Base-by-base conservation (phyloP, 2,329 filamentous ascomycete genomes). In the Diaporthe vaccinii region DNA sequence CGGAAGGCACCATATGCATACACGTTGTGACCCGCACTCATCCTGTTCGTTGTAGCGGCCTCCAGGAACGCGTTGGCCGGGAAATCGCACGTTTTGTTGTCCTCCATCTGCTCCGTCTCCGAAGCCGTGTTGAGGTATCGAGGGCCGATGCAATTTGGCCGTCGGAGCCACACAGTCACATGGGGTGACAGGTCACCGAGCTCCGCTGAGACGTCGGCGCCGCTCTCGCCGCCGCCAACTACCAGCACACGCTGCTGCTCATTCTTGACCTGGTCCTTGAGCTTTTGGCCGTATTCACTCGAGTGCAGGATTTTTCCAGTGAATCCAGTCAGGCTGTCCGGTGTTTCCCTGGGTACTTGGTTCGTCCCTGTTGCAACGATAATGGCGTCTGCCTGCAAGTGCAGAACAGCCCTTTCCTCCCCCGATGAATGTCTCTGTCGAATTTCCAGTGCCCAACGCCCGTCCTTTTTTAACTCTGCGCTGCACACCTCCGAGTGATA, bases 121-220 rank as follows among this genome's bases (percentile, higher is more conserved):
- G 36, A 44, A 10, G 59, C 59, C 39, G 14, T 62, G 59, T 62
- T 62, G 15, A 62, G 59, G 39, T 62, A 62, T 44, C 59, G 59
- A 62, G 59, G 59, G n/a, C 59, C 59, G 15, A 62, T 44, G 4
- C 59, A 62, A 10, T 44, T 44, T 31, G 36, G 14, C 39, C 59
- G 59, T 25, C 59, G 59, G 39, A 62, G 59, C 59, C 59, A 62
- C 3, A 31, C 59, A 2, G 59, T 46, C n/a, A 44, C 59, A 44
- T 62, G 20, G 0, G 59, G 59, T 17, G 59, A 65, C 8, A 65
- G 59, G 15, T 65, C 59, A 14, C 59, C 59, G 15, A 65, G 59
- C 17, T 65, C 59, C 9, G 59, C 39, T 46, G 59, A 65, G 39
- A 65, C 59, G 59, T 65, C 59, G 15, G 59, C 59, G 39, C 59